phyloP scores from a whole-genome alignment of 228 moss, liverwort and hornwort species.

The Sphagnum fallax region DNA sequence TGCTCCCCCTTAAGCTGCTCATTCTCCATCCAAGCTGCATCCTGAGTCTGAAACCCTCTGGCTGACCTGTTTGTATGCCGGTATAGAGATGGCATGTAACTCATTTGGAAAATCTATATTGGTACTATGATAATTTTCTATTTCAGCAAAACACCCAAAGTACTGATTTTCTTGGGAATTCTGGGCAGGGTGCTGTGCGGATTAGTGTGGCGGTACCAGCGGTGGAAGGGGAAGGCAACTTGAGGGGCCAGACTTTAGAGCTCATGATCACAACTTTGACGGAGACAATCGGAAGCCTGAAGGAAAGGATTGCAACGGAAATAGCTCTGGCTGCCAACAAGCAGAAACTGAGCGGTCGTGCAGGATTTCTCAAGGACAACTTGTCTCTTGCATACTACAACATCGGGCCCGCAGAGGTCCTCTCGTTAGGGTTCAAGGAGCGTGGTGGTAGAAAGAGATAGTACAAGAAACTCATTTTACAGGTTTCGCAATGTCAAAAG shows the following conservation, averaged over 20 bases:
- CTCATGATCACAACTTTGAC: conserved; percentile 72
- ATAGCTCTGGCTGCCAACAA: conserved; percentile 90
- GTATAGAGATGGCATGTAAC: no score
- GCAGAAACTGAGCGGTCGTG: conserved; percentile 73
- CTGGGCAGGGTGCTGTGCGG: conserved; percentile 72
- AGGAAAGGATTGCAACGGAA: conserved; percentile 91
- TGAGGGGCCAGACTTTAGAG: conserved; percentile 94
- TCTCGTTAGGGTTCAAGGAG: conserved; percentile 87
- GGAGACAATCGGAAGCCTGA: conserved; percentile 75
- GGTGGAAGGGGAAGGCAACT: conserved; percentile 85
- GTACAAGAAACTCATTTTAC: background rate
- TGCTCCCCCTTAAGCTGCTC: no score
- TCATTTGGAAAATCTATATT: no score
- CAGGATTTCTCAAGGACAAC: conserved; percentile 80
- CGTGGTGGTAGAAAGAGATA: conserved; percentile 80
- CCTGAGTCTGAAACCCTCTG: no score
- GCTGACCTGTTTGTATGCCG: no score
- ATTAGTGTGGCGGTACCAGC: conserved; percentile 74
- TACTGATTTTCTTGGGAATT: no score
- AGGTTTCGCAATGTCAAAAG: background rate
- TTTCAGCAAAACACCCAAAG: no score
- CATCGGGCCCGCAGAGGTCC: conserved; percentile 84
- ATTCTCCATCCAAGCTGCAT: no score
- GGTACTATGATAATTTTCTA: no score
- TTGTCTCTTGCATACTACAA: conserved; percentile 85